Base-by-base conservation (phyloP, 2,329 filamentous ascomycete genomes). In the Trichoderma harzianum region DNA sequence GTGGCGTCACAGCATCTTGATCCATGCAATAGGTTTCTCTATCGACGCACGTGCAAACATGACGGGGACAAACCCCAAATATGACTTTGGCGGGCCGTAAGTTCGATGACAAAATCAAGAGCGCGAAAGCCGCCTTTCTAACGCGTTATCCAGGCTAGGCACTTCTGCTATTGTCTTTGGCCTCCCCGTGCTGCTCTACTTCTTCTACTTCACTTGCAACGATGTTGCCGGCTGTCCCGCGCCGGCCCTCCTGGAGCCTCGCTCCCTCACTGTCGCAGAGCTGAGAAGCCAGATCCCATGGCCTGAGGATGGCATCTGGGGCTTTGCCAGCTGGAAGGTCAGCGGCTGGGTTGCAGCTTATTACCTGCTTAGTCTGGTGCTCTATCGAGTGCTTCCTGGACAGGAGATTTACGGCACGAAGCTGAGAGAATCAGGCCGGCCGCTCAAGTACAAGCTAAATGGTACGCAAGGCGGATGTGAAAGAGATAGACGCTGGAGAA, bases 201-300 rank as follows among this genome's bases (percentile, higher is more conserved):
- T 89, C 71, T 90, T 94, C 76, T 88, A 90, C 64, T 94, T 97
- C 77, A 84, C 92, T 76, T 97, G 94, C 86, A 97, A 97, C 81
- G 94, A 97, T 79, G 85, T 95, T 69, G 90, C 92, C 6, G 95
- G 95, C 71, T 97, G 95, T 77, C 95, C 95, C 60, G 90, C 92
- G 0, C 93, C 94, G 2, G 92, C 91, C 0, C 85, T 94, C 5
- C 86, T 96, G 24, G 85, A 87, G 71, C 93, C 91, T 10, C 88
- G 86, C 51, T 90, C 87, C 4, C 83, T 97, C 74, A 89, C 89
- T 26, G 84, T 93, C 69, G 87, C 90, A 21, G 87, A 87, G 75
- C 83, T 97, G 77, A 94, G 93, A 82, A 78, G 83, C 64, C 93
- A 97, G 76, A 88, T 92, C 51, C 93, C 92, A 71, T 97, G 94